Evolutionary conservation across 2,329 filamentous ascomycete genomes (phyloP).

Genomic region (Hymenoscyphus fructigenus): DNA sequence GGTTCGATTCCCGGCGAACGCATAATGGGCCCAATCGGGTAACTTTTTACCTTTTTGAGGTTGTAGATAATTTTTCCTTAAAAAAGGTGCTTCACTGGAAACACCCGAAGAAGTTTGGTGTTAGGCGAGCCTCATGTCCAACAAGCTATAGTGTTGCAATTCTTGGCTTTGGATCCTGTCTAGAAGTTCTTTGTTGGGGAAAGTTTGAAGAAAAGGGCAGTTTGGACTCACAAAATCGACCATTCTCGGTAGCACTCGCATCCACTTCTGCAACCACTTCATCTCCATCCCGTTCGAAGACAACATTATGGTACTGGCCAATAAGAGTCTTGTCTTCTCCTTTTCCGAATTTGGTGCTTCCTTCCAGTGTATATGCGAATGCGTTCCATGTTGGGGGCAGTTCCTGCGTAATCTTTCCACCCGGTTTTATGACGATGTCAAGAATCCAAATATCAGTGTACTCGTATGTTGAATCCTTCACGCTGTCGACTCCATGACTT

Average conservation of each 20-base stretch:
- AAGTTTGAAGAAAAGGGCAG: not conserved
- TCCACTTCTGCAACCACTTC: slow-evolving; percentile 69
- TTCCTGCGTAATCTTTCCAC: slow-evolving; percentile 72
- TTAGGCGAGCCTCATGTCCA: not conserved
- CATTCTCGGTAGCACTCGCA: slow-evolving; percentile 56
- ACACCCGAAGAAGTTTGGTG: not conserved
- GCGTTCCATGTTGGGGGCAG: slow-evolving; percentile 83
- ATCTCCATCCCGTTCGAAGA: slow-evolving; percentile 80
- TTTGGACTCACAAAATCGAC: slow-evolving; percentile 40
- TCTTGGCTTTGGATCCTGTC: no score
- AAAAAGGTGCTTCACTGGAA: not conserved
- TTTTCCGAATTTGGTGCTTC: slow-evolving; percentile 62
- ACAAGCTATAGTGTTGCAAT: no score
- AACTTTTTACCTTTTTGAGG: not conserved
- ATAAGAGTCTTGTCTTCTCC: slow-evolving; percentile 53
- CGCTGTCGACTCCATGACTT: slow-evolving; percentile 78
- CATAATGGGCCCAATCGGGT: no score
- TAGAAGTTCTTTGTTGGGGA: no score
- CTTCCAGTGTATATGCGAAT: slow-evolving; percentile 83
- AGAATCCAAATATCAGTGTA: slow-evolving; percentile 97
- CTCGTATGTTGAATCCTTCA: no score
- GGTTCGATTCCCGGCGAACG: slow-evolving; percentile 18
- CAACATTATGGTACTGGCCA: slow-evolving; percentile 79
- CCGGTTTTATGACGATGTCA: slow-evolving; percentile 77
- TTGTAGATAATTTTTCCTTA: slow-evolving; percentile 14